Evolutionary conservation across 192 early-diverging fungal species (phyloP), one percentile per base, ranked within the genome.

Genomic region (Mortierella antarctica): DNA sequence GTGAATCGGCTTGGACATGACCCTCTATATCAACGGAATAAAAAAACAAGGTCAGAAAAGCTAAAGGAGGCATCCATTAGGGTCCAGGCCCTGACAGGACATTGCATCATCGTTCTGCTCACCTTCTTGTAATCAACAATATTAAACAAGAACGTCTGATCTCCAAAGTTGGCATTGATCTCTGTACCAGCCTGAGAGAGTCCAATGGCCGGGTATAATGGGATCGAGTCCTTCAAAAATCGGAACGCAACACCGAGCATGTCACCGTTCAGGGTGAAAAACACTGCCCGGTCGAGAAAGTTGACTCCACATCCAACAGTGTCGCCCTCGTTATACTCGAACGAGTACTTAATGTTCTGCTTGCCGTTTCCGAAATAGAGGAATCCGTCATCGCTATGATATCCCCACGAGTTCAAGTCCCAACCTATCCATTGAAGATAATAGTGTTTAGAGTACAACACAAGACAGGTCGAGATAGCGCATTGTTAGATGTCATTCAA

Each of bases 151-250:
- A 80, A 80, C 10, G 77, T 80, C 51, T 80, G 77, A 42, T 80
- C 77, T 4, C 77, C 77, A 72, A 80, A 80, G 60, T 80, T 80
- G 70, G 77, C 77, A 63, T 80, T 80, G 60, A 80, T 72, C 57
- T 68, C 77, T 0, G 77, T 80, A 6, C 77, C 77, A n/a, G 77
- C 63, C 15, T 80, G 70, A 15, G 77, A 80, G 31, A 80, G 60
- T 15, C 77, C 77, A n/a, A 80, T 68, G 3, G 77, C 77, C 8
- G 77, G 77, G 54, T 80, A 80, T 2, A 80, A 65, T 6, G 70
- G 77, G 23, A 72, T 80, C 13, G 77, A 62, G 17, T 71, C 70
- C 49, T 80, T 80, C 42, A 80, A 40, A 40, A 80, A 80, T 14
- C 59, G 50, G 65, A 80, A 80, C 8, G 77, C 77, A 4, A 80